Conservation (phyloP, 148 eudicot species). For the Silene latifolia region DNA sequence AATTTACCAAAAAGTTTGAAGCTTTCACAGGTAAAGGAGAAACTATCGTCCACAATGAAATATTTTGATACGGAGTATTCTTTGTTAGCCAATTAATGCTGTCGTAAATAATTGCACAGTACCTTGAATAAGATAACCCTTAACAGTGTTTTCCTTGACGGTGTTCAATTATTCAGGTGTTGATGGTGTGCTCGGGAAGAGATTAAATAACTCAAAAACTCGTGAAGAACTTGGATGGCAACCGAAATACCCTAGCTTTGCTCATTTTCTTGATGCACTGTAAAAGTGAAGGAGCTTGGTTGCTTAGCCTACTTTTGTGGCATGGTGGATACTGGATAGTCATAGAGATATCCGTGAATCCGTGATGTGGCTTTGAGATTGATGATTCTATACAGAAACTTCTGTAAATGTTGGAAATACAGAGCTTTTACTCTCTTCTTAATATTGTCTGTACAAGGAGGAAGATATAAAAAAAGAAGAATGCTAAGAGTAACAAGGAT, state of each 20-base stretch:
- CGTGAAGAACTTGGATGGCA: constrained; percentile 66
- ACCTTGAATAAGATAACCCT: no score
- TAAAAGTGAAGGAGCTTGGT: background rate
- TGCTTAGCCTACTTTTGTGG: background rate
- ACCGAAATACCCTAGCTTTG: constrained; percentile 73
- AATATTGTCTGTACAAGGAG: no score
- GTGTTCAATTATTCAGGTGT: constrained; percentile 43
- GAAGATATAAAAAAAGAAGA: no score
- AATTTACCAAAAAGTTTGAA: constrained; percentile 58
- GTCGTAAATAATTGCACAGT: no score
- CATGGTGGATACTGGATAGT: no score
- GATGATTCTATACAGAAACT: background rate
- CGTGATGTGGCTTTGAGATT: no score
- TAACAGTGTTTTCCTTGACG: background rate
- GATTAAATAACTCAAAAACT: constrained; percentile 63
- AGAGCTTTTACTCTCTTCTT: background rate
- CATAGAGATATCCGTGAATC: no score
- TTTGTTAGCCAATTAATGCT: no score
- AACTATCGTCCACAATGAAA: no score
- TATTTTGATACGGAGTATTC: no score
- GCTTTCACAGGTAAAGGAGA: constrained; percentile 58
- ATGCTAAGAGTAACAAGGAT: no score
- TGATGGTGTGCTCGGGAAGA: constrained; percentile 73
- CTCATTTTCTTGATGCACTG: constrained; percentile 55
- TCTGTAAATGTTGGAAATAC: background rate